Evolutionary conservation across 352 stramenopile genomes (phyloP), one percentile per base, ranked within the genome.

Genomic region (Lagenidium giganteum): DNA sequence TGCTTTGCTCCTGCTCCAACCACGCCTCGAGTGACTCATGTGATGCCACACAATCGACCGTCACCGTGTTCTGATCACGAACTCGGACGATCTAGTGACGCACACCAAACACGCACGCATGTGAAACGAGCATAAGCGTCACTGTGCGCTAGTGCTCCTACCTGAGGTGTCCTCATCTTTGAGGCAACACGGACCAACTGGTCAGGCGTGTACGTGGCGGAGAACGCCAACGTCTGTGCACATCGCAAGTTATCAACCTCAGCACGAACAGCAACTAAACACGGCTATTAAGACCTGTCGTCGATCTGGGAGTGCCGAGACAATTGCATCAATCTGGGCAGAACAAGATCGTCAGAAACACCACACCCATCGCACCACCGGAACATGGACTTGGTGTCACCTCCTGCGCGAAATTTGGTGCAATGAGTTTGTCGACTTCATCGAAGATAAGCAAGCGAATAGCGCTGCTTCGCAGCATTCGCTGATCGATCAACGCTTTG

Each of bases 341-440:
- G 33, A 43, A 5, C 21, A 41, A 20, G 1, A 39, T 39, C 4
- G 12, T 6, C 11, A 18, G 35, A 3, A 20, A 18, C 11, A 21
- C 41, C 22, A 49, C 25, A 29, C 1, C 5, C 35, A 37, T 7
- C 5, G 9, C 25, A 16, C 24, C 18, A 16, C 12, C 4, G 13
- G 34, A 0, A 17, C 12, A 51, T 37, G 8, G 5, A 2, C 17
- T 17, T 30, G 22, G 0, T 5, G 16, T 27, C 49, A 88, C 72
- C 55, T 87, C 73, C n/a, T 63, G 47, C n/a, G 72, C 47, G 29
- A 88, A 91, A 29, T 89, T 75, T 17, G 45, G 37, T 30, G 62
- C 54, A 22, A 92, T 59, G n/a, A 92, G 58, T 42, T 90, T 90
- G 62, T 92, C 80, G 13, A 87, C 77, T 63, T 92, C 77, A 29